Evolutionary conservation across 2,329 filamentous ascomycete species (phyloP), one percentile per base, ranked within the genome.

Genomic region (Pseudogymnoascus sp.): DNA sequence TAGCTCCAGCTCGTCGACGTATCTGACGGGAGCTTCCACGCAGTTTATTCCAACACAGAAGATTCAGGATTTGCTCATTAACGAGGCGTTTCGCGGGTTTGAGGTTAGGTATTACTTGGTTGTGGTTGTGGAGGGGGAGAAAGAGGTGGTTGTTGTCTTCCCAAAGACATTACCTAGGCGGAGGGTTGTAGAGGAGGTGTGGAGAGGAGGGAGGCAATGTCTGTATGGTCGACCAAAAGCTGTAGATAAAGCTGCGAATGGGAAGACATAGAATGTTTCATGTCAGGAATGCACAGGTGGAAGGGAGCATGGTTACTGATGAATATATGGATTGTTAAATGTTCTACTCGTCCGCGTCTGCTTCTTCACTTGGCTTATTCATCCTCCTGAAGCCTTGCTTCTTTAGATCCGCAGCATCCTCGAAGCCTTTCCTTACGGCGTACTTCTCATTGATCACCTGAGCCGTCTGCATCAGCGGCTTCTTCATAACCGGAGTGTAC

Each of bases 71-170:
- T 87, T 99, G 61, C 84, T 97, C 60, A 89, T 99, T 58, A 91
- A 97, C 72, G 94, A 99, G 77, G 94, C 92, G 3, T 97, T 97
- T 74, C 85, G 84, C 62, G 92, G 92, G 0, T 96, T 97, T 70
- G 90, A 92, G 75, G 91, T 97, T 36, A 79, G 87, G 39, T 96
- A 93, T 71, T 97, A 96, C 71, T 77, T 99, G 7, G 85, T 90
- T 4, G 89, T 97, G 30, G 88, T 97, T 60, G 91, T 97, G 15
- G 89, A 95, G 67, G 91, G 87, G 2, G 93, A 97, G 75, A 83
- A 87, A 60, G 87, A 94, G 66, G 82, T 96, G 4, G 89, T 97
- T 0, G 93, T 99, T n/a, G 91, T 97, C 2, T 99, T 99, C 72
- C 93, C 93, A 2, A 82, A 82, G 61, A 74, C 96, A 66, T 72